Percentiles rank a stretch among this genome's conserved stretches.
Conservation (phyloP, 371 early-diverging fungal genomes). For the Apophysomyces variabilis region DNA sequence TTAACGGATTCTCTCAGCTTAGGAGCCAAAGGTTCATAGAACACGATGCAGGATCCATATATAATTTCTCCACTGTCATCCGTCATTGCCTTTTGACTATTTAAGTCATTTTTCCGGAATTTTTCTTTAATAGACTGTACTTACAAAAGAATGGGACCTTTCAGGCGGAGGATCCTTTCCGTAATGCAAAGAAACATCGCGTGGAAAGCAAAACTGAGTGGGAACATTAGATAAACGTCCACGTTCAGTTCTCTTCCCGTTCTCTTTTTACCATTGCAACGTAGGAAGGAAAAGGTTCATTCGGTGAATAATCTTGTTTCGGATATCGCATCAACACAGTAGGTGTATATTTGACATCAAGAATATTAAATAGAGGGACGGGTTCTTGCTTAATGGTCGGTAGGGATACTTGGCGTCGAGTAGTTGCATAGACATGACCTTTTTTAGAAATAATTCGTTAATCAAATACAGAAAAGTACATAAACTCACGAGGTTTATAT, state of each 20-base stretch:
- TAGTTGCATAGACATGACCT: neutral
- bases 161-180: slow-evolving; percentile 63
- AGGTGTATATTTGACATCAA: slow-evolving; percentile 48
- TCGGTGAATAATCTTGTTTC: slow-evolving; percentile 29
- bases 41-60: slow-evolving; percentile 74
- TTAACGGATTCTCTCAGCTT: slow-evolving; percentile 53
- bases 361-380: slow-evolving; percentile 30
- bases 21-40: slow-evolving; percentile 63
- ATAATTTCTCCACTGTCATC: slow-evolving; percentile 69
- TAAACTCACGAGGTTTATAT: neutral
- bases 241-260: neutral
- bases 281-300: slow-evolving; percentile 62
- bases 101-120: neutral
- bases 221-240: neutral
- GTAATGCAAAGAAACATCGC: slow-evolving; percentile 60
- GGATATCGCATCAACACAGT: slow-evolving; percentile 48
- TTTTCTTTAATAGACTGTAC: neutral
- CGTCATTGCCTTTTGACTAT: slow-evolving; percentile 58
- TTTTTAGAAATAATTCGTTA: no score
- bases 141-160: slow-evolving; percentile 74
- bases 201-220: slow-evolving; percentile 81
- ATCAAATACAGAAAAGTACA: neutral
- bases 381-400: slow-evolving; percentile 1
- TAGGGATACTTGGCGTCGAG: slow-evolving; percentile 2
- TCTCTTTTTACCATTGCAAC: slow-evolving; percentile 63